Percentiles rank a stretch among this genome's conserved stretches.
phyloP scores from a whole-genome alignment of 768 basidiomycete species.

The Russula brevipes region DNA sequence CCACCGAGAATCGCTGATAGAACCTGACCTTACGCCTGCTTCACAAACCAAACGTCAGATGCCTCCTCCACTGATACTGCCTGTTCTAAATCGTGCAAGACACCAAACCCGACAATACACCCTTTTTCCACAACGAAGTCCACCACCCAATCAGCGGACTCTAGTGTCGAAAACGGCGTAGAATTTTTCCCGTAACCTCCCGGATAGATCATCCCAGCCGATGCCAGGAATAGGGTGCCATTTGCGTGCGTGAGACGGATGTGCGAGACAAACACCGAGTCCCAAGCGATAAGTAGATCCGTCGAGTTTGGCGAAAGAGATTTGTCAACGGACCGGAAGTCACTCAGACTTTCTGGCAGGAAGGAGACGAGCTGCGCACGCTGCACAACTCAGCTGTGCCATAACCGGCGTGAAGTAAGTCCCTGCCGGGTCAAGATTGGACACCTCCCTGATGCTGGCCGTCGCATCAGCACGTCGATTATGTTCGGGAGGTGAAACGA shows the following conservation, averaged over 20 bases:
- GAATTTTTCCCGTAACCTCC: conserved; percentile 15
- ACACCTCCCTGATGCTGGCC: no score
- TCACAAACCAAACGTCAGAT: conserved; percentile 14
- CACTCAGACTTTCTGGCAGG: conserved; percentile 9
- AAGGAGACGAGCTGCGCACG: neutral
- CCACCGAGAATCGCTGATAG: neutral
- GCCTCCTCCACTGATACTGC: neutral
- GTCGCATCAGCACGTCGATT: neutral
- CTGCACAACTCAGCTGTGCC: conserved; percentile 5
- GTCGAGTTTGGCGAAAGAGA: neutral
- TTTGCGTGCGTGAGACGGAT: neutral
- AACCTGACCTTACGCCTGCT: neutral
- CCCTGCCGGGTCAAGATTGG: conserved; percentile 5
- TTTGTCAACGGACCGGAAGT: conserved; percentile 1
- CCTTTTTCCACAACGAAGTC: conserved; percentile 7
- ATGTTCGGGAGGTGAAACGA: neutral
- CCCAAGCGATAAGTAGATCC: conserved; percentile 4
- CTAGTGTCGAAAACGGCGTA: conserved; percentile 4
- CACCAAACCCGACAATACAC: neutral
- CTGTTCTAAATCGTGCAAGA: neutral
- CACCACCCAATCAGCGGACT: neutral
- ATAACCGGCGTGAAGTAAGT: conserved; percentile 6
- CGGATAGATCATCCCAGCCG: conserved; percentile 8
- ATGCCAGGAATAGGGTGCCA: neutral
- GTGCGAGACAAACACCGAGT: neutral